These are phyloP conservation scores for Friedmanniomyces endolithicus DNA, from an alignment of 495 filamentous ascomycete species.

Conservation along the genomic window DNA sequence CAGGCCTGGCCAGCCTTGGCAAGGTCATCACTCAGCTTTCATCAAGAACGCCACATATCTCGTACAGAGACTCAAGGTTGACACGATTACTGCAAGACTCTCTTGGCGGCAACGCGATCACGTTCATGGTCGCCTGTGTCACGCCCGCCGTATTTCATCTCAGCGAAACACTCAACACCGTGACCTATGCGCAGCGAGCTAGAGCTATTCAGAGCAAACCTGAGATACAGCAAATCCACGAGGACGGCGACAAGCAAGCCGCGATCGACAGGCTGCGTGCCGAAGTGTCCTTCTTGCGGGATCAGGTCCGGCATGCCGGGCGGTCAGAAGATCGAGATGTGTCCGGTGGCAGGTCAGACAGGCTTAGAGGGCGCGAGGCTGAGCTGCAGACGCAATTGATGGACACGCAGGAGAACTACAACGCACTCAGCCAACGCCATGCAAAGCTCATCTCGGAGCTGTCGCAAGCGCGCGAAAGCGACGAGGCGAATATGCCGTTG, in stretches of 20 bases:
- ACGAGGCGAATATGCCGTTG: slow-evolving; percentile 41
- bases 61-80: slow-evolving; percentile 93
- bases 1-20: slow-evolving; percentile 83
- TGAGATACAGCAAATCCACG: slow-evolving; percentile 76
- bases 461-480: slow-evolving; percentile 63
- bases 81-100: slow-evolving; percentile 95
- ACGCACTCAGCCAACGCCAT: slow-evolving; percentile 75
- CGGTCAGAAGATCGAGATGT: slow-evolving; percentile 32
- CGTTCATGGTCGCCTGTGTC: slow-evolving; percentile 99
- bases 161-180: slow-evolving; percentile 94
- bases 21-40: slow-evolving; percentile 98
- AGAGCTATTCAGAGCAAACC: slow-evolving; percentile 96
- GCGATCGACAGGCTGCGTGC: slow-evolving; percentile 88
- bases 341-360: slow-evolving; percentile 39
- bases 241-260: slow-evolving; percentile 90
- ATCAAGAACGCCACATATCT: slow-evolving; percentile 83
- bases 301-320: slow-evolving; percentile 71
- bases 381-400: slow-evolving; percentile 91
- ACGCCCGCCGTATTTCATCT: slow-evolving; percentile 94
- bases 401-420: slow-evolving; percentile 91
- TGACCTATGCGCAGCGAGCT: slow-evolving; percentile 92
- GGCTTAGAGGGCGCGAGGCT: slow-evolving; percentile 70
- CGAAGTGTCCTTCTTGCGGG: slow-evolving; percentile 84
- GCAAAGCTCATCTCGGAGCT: slow-evolving; percentile 91
- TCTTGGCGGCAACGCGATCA: slow-evolving; percentile 93